Base-by-base conservation (phyloP, 208 protist species). In the Vickermania ingenoplastis region DNA sequence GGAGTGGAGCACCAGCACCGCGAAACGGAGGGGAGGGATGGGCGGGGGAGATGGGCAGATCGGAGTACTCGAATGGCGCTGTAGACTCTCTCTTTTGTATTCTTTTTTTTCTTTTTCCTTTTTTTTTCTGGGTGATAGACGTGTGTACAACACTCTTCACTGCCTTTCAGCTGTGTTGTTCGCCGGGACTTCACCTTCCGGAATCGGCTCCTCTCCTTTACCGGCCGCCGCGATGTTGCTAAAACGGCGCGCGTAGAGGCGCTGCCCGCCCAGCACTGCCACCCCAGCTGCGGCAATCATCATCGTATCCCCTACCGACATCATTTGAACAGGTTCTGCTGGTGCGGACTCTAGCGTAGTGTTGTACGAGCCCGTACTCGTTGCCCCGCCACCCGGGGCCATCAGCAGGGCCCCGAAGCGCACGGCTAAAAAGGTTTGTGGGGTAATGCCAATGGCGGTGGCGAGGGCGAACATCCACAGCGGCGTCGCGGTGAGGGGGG, bases 341-440 rank as follows among this genome's bases (percentile, higher is more conserved):
- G 36, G 0, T n/a, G 36, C 36, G 36, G 11, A 48, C 36, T 7
- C 36, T 48, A 17, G 11, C 17, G 11, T 17, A 17, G 11, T 17
- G 36, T 48, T 17, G 36, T 17, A 7, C 36, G 36, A 7, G 36
- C 36, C n/a, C n/a, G n/a, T n/a, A n/a, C n/a, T n/a, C n/a, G n/a
- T n/a, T n/a, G n/a, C n/a, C n/a, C n/a, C 65, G 13, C 70, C 52
- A 28, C 70, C 59, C 2, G 61, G 55, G 7, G 29, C 41, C 51
- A 52, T 59, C 14, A 76, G 69, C 41, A 87, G 31, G 13, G 67
- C 81, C 21, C 86, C 86, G 59, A 90, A 87, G 29, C 82, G 73
- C 0, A 97, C 92, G 0, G 82, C 61, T n/a, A 96, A 53, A 68
- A 93, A 96, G 2, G 89, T 94, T 41, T 94, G 90, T 29, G 92